Evolutionary conservation across 169 alveolate species (phyloP), one percentile per base, ranked within the genome.

Genomic region (Cryptosporidium sp.): DNA sequence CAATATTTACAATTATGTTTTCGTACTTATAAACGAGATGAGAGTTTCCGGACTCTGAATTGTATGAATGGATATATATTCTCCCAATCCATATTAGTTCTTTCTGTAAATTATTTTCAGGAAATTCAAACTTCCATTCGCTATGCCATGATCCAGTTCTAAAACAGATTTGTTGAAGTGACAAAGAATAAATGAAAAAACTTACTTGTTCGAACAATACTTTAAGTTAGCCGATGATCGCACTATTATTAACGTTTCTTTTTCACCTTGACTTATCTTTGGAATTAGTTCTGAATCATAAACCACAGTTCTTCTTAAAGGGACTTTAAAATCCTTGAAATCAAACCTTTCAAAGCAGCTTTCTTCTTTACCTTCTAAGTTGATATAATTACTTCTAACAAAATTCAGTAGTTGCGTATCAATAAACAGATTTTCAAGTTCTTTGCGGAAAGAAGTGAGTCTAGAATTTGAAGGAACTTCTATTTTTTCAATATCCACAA

Each of bases 61-160:
- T 23, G 44, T 62, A 80, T 6, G 70, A 62, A 44, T 80, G 89
- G 6, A 80, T 29, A 26, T 44, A 31, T 31, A 80, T 48, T 10
- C 58, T 42, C 5, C 89, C 89, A 31, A 3, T 37, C 89, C 89
- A 80, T 23, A 39, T 16, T 29, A 80, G 45, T 37, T 42, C 48
- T 37, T 62, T 14, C 1, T 52, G 45, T 16, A 58, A 42, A 16
- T 62, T 37, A 37, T 80, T 70, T 44, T 65, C 37, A 44, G 89
- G 72, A 26, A 80, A 80, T 48, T 65, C 75, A 14, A 80, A 62
- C 21, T 45, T 65, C 89, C 89, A 80, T 62, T 80, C 80, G n/a
- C 80, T 61, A 62, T 62, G 42, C 89, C 89, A 80, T 8, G 62
- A 51, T 23, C 89, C 89, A n/a, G 69, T 65, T 80, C 89, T 80